Evolutionary conservation across 352 stramenopile genomes (phyloP).

Genomic region (Phytophthora europaea): DNA sequence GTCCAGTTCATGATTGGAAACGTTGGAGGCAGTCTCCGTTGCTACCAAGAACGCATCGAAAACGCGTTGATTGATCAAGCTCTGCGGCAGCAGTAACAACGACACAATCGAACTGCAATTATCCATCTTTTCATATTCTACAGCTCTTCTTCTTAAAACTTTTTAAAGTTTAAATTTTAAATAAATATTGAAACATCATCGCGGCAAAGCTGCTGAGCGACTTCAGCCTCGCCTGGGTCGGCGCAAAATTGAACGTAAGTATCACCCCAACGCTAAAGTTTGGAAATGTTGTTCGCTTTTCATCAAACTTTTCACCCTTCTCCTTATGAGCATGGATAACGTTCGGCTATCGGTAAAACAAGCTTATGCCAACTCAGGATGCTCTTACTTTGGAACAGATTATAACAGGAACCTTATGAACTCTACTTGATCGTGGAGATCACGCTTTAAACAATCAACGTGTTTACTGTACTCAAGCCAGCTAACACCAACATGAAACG

Average conservation of each 20-base stretch:
- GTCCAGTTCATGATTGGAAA: slow-evolving; percentile 56
- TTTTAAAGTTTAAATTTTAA: too few species aligned
- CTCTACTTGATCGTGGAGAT: slow-evolving; percentile 11
- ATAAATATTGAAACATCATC: too few species aligned
- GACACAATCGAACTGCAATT: background rate
- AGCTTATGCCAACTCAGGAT: background rate
- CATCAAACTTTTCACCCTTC: too few species aligned
- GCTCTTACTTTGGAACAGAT: background rate
- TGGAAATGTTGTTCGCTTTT: too few species aligned
- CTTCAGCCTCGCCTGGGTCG: too few species aligned
- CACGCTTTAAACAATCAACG: slow-evolving; percentile 16
- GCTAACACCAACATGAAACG: slow-evolving; percentile 16
- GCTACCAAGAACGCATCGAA: slow-evolving; percentile 58
- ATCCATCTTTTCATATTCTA: background rate
- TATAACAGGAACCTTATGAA: background rate
- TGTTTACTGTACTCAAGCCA: slow-evolving; percentile 17
- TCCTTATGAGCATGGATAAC: too few species aligned
- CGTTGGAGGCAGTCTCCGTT: slow-evolving; percentile 41
- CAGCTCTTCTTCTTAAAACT: background rate
- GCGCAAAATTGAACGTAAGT: too few species aligned
- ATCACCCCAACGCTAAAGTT: too few species aligned
- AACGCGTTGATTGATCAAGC: slow-evolving; percentile 44
- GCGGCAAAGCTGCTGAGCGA: too few species aligned
- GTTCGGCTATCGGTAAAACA: background rate
- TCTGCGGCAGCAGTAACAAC: background rate